A percentile compares a stretch with the other conserved stretches of the same genome.
phyloP scores from a whole-genome alignment of 164 flowering plant genomes.

The Aristolochia californica region DNA sequence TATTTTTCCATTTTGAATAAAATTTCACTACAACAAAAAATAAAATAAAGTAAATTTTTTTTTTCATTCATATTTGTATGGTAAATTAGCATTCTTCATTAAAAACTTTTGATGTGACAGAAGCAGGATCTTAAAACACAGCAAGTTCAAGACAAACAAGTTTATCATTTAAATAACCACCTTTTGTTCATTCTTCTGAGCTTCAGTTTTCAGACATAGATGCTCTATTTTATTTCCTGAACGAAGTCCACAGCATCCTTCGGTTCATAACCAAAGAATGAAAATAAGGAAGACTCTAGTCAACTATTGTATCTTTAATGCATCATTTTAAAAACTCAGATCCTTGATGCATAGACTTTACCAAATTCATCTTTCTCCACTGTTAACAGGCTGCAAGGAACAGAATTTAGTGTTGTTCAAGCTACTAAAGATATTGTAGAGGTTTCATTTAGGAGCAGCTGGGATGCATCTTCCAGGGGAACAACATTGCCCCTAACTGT shows the following conservation, averaged over 20 bases:
- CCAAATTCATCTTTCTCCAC: not conserved
- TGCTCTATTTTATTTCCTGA: not conserved
- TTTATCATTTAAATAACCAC: not conserved
- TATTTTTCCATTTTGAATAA: not conserved
- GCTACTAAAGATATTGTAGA: conserved; percentile 23
- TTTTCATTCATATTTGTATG: not conserved
- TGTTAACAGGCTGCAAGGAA: conserved; percentile 26
- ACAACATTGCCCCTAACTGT: conserved; percentile 28
- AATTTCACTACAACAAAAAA: not conserved
- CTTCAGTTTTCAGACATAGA: not conserved
- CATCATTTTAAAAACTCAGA: not conserved
- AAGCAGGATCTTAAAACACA: too few relatives aligned
- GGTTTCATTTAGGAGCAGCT: conserved; percentile 37
- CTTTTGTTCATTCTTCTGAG: not conserved
- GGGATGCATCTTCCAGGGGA: conserved; percentile 21
- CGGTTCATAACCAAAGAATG: too few relatives aligned
- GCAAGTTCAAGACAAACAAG: not conserved
- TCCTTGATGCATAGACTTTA: not conserved
- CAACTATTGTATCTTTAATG: too few relatives aligned
- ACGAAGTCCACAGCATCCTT: too few relatives aligned
- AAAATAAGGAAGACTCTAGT: too few relatives aligned
- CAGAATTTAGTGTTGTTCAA: conserved; percentile 22
- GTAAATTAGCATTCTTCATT: too few relatives aligned
- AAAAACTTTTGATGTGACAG: too few relatives aligned
- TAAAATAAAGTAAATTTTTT: not conserved